phyloP scores from a whole-genome alignment of 768 basidiomycete species.

The Tricholoma hemisulphureum region DNA sequence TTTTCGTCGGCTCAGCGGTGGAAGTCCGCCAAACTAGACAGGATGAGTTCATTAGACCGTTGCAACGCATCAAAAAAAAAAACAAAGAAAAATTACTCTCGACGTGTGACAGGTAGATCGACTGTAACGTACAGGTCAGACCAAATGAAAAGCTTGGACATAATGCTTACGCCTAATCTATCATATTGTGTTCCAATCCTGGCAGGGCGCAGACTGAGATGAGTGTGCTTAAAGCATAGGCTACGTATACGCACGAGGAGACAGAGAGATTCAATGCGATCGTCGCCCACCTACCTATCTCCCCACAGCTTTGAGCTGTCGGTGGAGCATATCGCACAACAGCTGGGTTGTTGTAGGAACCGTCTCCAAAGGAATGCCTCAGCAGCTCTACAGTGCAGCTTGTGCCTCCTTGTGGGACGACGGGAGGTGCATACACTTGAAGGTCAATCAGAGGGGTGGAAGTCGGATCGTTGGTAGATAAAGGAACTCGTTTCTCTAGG shows the following conservation, averaged over 20 bases:
- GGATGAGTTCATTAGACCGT: background rate
- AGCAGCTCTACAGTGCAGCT: conserved; percentile 26
- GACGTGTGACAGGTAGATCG: conserved; percentile 54
- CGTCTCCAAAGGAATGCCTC: conserved; percentile 30
- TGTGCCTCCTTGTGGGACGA: conserved; percentile 21
- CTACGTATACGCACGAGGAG: conserved; percentile 33
- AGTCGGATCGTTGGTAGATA: conserved; percentile 27
- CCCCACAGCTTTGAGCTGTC: conserved; percentile 45
- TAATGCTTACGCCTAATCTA: conserved; percentile 41
- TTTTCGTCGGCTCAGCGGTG: conserved; percentile 57
- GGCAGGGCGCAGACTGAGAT: background rate
- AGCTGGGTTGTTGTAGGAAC: conserved; percentile 27
- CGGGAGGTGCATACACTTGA: conserved; percentile 32
- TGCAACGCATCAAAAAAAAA: conserved; percentile 10
- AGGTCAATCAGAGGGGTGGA: conserved; percentile 28
- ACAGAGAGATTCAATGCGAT: conserved; percentile 59
- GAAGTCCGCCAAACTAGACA: conserved; percentile 62
- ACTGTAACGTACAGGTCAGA: conserved; percentile 22
- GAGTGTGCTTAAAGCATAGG: background rate
- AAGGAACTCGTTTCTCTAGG: conserved; percentile 24
- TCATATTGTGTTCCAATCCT: conserved; percentile 58
- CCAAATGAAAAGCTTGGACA: conserved; percentile 2
- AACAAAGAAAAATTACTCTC: conserved; percentile 43
- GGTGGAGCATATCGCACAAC: conserved; percentile 44
- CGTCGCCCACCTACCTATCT: conserved; percentile 56